Base-by-base conservation (phyloP, 2,329 filamentous ascomycete species). In the Colletotrichum limetticola region DNA sequence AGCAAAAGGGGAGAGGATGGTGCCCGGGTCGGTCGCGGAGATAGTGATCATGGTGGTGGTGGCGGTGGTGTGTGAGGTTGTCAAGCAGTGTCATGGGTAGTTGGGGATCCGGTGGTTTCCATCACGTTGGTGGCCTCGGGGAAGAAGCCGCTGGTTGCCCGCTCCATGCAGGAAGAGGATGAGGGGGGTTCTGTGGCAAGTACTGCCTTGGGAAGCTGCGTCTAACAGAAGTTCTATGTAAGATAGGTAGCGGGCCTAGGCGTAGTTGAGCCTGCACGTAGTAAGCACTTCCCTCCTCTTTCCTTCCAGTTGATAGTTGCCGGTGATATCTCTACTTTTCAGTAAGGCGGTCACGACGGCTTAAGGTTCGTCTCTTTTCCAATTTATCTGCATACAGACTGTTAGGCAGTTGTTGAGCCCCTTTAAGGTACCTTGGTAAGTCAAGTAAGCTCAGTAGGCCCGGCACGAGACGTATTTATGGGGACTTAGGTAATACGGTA, bases 71-170 rank as follows among this genome's bases (percentile, higher is more conserved):
- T 65, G 52, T 9, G 62, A 59, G 22, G 53, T 66, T 28, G 61
- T 52, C 32, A 35, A 55, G 66, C 46, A 5, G 19, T 52, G 52
- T 59, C 19, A 32, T 32, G 9, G 16, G 24, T 55, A 14, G 26
- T 63, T 67, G 65, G 28, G 52, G 26, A 24, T 37, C 22, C 35
- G 37, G 26, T 56, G 12, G 35, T 60, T 26, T 22, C 37, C 32
- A 26, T 37, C 32, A 46, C 63, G 37, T 68, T 68, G 65, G 65
- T 16, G 65, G 30, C 57, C 42, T 55, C 14, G 30, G 56, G 46
- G n/a, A 16, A 37, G 26, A 61, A 42, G 65, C 28, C 60, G 65
- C 24, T 37, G 12, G 32, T 53, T 24, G 60, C 26, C 35, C 24
- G 52, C n/a, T 14, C 52, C 26, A 55, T 24, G 32, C 58, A 60